Evolutionary conservation across 345 rosid genomes (phyloP).

Genomic region (Hibiscus tridactylites): DNA sequence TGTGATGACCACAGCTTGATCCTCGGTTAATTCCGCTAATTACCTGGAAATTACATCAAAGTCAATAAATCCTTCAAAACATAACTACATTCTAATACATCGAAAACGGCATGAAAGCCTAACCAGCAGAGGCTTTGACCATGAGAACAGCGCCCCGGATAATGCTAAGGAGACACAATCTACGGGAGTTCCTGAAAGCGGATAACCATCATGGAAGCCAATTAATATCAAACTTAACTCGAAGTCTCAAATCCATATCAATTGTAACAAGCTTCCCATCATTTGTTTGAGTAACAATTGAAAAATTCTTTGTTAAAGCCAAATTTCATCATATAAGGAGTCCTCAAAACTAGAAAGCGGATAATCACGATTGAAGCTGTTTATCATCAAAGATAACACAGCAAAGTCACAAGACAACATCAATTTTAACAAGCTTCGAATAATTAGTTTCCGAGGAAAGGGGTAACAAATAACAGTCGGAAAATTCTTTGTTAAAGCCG

Average conservation of each 20-base stretch:
- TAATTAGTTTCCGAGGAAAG: too few species aligned
- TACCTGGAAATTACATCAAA: constrained; percentile 45
- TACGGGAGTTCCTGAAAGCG: constrained; percentile 80
- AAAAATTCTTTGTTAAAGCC: not conserved
- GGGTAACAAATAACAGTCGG: too few species aligned
- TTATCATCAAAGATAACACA: too few species aligned
- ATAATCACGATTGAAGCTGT: too few species aligned
- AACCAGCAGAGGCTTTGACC: constrained; percentile 96
- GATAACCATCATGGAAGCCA: constrained; percentile 20
- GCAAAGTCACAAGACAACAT: too few species aligned
- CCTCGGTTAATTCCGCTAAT: constrained; percentile 91
- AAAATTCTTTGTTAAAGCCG: too few species aligned
- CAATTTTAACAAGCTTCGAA: too few species aligned
- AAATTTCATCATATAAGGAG: too few species aligned
- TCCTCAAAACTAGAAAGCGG: too few species aligned
- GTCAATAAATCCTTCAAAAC: constrained; percentile 7
- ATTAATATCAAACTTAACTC: constrained; percentile 1
- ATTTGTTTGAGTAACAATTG: too few species aligned
- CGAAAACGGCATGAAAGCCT: constrained; percentile 21
- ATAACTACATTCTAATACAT: not conserved
- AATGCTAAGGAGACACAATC: constrained; percentile 94
- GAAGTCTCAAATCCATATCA: too few species aligned
- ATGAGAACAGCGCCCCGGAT: constrained; percentile 86
- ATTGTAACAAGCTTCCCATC: too few species aligned
- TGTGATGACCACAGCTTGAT: constrained; percentile 82